phyloP scores from a whole-genome alignment of 768 basidiomycete genomes.

The Austroboletus festivus region DNA sequence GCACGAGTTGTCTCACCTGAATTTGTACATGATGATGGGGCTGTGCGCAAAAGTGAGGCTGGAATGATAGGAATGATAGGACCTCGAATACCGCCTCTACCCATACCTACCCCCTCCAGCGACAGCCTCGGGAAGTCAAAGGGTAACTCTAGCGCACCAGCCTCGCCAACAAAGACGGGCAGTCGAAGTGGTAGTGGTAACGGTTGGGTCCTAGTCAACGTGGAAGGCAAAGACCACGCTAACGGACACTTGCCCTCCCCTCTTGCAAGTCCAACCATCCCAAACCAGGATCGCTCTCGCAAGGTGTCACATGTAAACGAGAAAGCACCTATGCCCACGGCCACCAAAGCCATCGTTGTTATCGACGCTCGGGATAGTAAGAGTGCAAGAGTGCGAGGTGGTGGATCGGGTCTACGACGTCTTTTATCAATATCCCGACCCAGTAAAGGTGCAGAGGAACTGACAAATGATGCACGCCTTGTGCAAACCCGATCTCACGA shows the following conservation, averaged over 20 bases:
- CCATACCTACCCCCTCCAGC: conserved; percentile 26
- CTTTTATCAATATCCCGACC: conserved; percentile 33
- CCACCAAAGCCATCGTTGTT: conserved; percentile 63
- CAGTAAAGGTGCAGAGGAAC: conserved; percentile 30
- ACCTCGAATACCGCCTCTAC: conserved; percentile 24
- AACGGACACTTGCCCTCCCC: conserved; percentile 23
- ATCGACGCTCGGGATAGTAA: conserved; percentile 53
- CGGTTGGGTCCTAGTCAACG: conserved; percentile 67
- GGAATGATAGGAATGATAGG: conserved; percentile 54
- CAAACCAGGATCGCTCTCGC: conserved; percentile 29
- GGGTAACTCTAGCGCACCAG: conserved; percentile 22
- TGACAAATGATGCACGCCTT: conserved; percentile 22
- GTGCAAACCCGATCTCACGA: conserved; percentile 29
- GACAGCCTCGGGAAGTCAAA: conserved; percentile 28
- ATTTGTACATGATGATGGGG: conserved; percentile 40
- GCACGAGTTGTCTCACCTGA: conserved; percentile 56
- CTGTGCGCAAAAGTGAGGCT: conserved; percentile 59
- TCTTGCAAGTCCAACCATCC: conserved; percentile 26
- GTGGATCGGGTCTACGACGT: conserved; percentile 31
- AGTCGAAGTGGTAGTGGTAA: conserved; percentile 40
- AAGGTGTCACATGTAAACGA: conserved; percentile 25
- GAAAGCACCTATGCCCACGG: conserved; percentile 38
- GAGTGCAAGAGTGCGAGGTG: conserved; percentile 21
- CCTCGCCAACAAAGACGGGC: conserved; percentile 34
- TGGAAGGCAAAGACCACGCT: conserved; percentile 43